A percentile compares a stretch with the other conserved stretches of the same genome.
Evolutionary conservation across 2,329 filamentous ascomycete genomes (phyloP).

Genomic region (Nemania serpens): DNA sequence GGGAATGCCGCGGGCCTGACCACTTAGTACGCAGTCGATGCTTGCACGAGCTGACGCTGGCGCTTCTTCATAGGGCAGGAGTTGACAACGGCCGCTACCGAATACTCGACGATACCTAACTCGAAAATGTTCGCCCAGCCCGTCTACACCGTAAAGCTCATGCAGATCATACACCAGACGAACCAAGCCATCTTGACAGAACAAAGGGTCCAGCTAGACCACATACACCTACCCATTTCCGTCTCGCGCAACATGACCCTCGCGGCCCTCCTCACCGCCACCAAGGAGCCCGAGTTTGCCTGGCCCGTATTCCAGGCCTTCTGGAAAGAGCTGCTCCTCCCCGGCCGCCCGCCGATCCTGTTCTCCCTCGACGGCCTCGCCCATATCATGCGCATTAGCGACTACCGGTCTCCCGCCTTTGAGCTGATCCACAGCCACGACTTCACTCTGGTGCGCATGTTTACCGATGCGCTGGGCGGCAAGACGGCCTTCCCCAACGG

Average conservation of each 20-base stretch:
- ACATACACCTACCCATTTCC: constrained; percentile 63
- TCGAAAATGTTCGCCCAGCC: constrained; percentile 76
- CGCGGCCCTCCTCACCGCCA: constrained; percentile 69
- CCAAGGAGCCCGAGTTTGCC: constrained; percentile 75
- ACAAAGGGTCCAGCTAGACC: constrained; percentile 53
- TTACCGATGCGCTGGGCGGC: constrained; percentile 73
- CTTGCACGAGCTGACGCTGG: not conserved
- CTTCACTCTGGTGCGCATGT: constrained; percentile 74
- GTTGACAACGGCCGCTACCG: constrained; percentile 76
- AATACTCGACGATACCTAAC: constrained; percentile 73
- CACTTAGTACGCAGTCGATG: not conserved
- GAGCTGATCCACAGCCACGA: constrained; percentile 85
- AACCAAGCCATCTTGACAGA: constrained; percentile 68
- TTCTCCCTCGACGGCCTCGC: constrained; percentile 78
- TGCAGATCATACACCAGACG: constrained; percentile 73
- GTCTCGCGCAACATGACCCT: constrained; percentile 65
- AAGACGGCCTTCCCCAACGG: constrained; percentile 67
- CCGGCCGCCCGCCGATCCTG: constrained; percentile 61
- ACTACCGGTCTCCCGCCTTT: constrained; percentile 73
- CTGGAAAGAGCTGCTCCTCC: constrained; percentile 74
- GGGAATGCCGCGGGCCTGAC: constrained; percentile 29
- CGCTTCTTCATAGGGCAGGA: constrained; percentile 66
- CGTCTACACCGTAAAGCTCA: constrained; percentile 73
- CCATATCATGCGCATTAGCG: constrained; percentile 78
- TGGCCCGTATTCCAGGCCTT: constrained; percentile 82